These are phyloP conservation scores for Cystoisospora suis DNA, from an alignment of 169 alveolate species.

Conservation along the genomic window DNA sequence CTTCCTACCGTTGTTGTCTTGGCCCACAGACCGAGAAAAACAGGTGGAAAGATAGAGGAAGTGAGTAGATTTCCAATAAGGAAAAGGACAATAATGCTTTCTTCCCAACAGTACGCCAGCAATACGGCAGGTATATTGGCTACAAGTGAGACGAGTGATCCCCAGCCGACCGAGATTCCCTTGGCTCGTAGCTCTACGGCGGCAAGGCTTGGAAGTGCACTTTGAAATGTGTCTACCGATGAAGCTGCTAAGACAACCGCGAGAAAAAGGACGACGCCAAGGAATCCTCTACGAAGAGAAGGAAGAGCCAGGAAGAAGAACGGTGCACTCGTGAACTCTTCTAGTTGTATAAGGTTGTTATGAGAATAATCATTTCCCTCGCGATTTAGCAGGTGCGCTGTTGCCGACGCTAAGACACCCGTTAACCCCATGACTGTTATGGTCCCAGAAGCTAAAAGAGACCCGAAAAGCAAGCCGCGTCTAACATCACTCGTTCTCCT, in stretches of 20 bases:
- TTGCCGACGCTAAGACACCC: constrained; percentile 10
- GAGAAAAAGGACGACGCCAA: background rate
- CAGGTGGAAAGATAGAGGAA: background rate
- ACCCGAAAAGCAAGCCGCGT: constrained; percentile 5
- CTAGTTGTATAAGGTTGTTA: too few relatives aligned
- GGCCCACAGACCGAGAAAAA: background rate
- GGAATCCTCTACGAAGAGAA: background rate
- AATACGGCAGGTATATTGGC: constrained; percentile 16
- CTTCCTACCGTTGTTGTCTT: background rate
- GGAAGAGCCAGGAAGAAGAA: constrained; percentile 13
- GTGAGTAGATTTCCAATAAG: constrained; percentile 31
- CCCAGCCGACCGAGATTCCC: background rate
- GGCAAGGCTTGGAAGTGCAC: background rate
- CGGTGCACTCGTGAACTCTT: background rate
- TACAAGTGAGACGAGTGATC: background rate
- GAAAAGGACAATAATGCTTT: background rate
- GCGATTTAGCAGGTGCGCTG: background rate
- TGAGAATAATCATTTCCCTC: background rate
- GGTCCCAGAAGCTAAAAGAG: background rate
- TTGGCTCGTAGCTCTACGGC: background rate
- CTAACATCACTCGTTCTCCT: background rate
- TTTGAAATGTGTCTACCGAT: constrained; percentile 16
- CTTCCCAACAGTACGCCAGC: constrained; percentile 2
- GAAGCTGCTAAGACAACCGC: background rate
- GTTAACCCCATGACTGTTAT: background rate